A percentile compares a stretch with the other conserved stretches of the same genome.
These are phyloP conservation scores for Yarrowia sp. DNA, from an alignment of 805 yeast species.

Conservation along the genomic window DNA sequence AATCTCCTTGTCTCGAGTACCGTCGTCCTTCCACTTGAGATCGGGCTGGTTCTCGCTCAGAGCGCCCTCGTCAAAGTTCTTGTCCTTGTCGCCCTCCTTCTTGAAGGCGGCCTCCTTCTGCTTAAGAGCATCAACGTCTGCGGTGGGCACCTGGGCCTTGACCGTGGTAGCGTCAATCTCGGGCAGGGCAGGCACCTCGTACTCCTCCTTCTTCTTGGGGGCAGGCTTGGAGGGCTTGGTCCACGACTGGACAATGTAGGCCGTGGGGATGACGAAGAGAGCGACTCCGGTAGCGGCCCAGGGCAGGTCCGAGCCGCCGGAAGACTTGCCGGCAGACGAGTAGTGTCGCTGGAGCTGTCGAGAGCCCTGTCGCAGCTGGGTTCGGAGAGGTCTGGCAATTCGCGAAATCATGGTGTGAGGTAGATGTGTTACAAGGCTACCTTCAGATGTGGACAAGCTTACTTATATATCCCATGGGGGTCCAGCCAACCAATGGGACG, in stretches of 20 bases:
- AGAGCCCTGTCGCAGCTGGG: conserved; percentile 10
- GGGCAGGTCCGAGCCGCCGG: conserved; percentile 2
- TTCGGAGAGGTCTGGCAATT: conserved; percentile 33
- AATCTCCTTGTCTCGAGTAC: neutral
- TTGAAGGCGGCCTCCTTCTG: conserved; percentile 17
- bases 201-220: conserved; percentile 17
- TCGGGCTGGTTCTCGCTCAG: conserved; percentile 21
- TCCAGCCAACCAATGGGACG: conserved; percentile 28
- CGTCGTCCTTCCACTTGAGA: conserved; percentile 15
- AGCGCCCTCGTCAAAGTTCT: conserved; percentile 4
- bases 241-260: conserved; percentile 37
- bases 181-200: conserved; percentile 19
- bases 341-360: conserved; percentile 14
- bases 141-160: neutral
- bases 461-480: conserved; percentile 1
- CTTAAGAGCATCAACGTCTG: neutral
- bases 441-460: neutral
- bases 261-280: conserved; percentile 11
- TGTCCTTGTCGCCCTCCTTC: conserved; percentile 11
- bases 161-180: conserved; percentile 5
- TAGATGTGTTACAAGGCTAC: neutral
- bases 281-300: conserved; percentile 6
- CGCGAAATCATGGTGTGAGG: conserved; percentile 13
- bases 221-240: conserved; percentile 1
- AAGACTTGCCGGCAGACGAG: neutral